Conservation (phyloP, 169 alveolate genomes). For the Plasmodium blacklocki region DNA sequence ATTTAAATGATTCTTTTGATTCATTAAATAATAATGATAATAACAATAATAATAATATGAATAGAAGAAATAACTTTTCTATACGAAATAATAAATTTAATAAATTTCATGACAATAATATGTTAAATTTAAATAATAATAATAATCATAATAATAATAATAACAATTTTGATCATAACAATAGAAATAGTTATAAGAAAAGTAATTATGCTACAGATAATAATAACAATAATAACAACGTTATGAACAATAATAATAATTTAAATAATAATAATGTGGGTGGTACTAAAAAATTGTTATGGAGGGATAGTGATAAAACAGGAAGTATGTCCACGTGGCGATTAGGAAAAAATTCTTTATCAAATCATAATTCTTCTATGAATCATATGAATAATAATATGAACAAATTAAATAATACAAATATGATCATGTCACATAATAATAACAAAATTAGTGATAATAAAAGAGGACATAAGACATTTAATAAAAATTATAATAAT, state of each 20-base stretch:
- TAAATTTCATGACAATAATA: background rate
- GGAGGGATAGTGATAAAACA: slow-evolving; percentile 9
- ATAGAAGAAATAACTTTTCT: background rate
- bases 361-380: background rate
- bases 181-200: slow-evolving; percentile 2
- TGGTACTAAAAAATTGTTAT: slow-evolving; percentile 18
- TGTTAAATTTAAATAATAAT: background rate
- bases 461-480: background rate
- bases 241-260: background rate
- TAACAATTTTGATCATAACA: background rate
- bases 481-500: slow-evolving; percentile 19
- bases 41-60: background rate
- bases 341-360: background rate
- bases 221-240: background rate
- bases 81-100: slow-evolving; percentile 8
- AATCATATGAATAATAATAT: no score
- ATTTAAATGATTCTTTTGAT: background rate
- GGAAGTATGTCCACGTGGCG: slow-evolving; percentile 12
- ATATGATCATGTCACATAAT: no score
- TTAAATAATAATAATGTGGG: background rate
- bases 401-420: no score
- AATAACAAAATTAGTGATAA: background rate
- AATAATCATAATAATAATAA: background rate
- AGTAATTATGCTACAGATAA: background rate
- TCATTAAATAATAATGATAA: background rate